A percentile compares a stretch with the other conserved stretches of the same genome.
Conservation (phyloP, 2,329 filamentous ascomycete species). For the Monosporascus sp. region DNA sequence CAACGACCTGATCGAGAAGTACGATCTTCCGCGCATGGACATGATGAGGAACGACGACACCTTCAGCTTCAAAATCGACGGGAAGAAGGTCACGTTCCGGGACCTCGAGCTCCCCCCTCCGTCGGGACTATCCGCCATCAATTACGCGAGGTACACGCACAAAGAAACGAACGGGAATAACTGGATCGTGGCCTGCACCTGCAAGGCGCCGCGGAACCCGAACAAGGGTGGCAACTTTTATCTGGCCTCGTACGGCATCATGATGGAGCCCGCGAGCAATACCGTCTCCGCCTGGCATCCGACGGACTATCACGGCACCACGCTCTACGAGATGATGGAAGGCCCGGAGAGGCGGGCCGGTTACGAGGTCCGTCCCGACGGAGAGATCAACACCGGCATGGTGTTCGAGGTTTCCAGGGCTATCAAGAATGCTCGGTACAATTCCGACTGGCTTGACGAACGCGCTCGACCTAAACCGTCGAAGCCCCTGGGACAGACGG, state of each 20-base stretch:
- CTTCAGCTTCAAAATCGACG: constrained; percentile 12
- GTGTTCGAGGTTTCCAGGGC: constrained; percentile 11
- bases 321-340: constrained; percentile 15
- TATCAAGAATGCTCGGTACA: constrained; percentile 5
- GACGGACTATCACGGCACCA: constrained; percentile 14
- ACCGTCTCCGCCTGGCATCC: constrained; percentile 13
- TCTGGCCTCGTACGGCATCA: constrained; percentile 16
- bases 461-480: background rate
- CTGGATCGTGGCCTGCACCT: constrained; percentile 12
- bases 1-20: constrained; percentile 9
- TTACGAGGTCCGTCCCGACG: constrained; percentile 9
- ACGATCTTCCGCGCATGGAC: constrained; percentile 15
- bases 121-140: constrained; percentile 9
- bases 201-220: constrained; percentile 8
- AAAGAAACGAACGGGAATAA: constrained; percentile 13
- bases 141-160: constrained; percentile 15
- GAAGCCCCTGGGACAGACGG: background rate
- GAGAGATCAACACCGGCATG: constrained; percentile 11
- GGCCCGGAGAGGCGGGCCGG: constrained; percentile 6
- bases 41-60: constrained; percentile 9
- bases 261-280: constrained; percentile 14
- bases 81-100: constrained; percentile 8
- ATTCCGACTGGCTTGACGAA: constrained; percentile 2
- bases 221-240: constrained; percentile 15
- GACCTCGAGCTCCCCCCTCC: constrained; percentile 13